Evolutionary conservation across 176 grass and related monocot species (phyloP).

Genomic region (Oropetium thomaeum): DNA sequence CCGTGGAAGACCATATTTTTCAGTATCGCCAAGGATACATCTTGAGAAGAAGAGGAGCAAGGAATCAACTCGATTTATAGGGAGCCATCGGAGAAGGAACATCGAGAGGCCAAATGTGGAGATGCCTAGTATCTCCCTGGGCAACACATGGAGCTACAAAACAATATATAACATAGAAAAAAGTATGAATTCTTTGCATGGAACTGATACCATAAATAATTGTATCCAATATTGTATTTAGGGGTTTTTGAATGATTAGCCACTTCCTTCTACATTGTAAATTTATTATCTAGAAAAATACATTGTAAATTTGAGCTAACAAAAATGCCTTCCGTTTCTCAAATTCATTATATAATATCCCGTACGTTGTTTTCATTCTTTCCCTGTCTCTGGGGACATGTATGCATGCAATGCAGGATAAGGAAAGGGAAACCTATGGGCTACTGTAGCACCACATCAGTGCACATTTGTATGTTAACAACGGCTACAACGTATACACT

Average conservation of each 20-base stretch:
- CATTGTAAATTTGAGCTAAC: background rate
- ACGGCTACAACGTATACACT: conserved; percentile 16
- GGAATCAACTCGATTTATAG: conserved; percentile 49
- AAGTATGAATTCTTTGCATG: background rate
- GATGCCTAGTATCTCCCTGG: conserved; percentile 75
- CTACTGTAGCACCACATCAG: conserved; percentile 43
- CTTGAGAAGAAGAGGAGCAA: conserved; percentile 71
- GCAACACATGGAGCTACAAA: conserved; percentile 79
- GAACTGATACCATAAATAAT: too few species aligned
- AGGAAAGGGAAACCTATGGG: conserved; percentile 46
- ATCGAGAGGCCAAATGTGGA: conserved; percentile 85
- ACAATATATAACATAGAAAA: background rate
- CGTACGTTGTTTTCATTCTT: background rate
- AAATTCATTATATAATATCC: background rate
- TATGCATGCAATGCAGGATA: conserved; percentile 30
- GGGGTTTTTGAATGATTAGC: too few species aligned
- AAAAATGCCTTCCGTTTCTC: background rate
- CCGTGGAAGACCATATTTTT: conserved; percentile 54
- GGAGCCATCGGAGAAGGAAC: conserved; percentile 68
- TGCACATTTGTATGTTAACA: conserved; percentile 27
- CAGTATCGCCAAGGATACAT: conserved; percentile 59
- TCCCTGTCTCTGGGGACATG: conserved; percentile 2
- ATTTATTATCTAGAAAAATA: too few species aligned
- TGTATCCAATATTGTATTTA: too few species aligned
- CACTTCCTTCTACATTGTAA: too few species aligned